Percentiles rank a stretch among this genome's conserved stretches.
phyloP scores from a whole-genome alignment of 768 basidiomycete genomes.

The Lentinula detonsa region DNA sequence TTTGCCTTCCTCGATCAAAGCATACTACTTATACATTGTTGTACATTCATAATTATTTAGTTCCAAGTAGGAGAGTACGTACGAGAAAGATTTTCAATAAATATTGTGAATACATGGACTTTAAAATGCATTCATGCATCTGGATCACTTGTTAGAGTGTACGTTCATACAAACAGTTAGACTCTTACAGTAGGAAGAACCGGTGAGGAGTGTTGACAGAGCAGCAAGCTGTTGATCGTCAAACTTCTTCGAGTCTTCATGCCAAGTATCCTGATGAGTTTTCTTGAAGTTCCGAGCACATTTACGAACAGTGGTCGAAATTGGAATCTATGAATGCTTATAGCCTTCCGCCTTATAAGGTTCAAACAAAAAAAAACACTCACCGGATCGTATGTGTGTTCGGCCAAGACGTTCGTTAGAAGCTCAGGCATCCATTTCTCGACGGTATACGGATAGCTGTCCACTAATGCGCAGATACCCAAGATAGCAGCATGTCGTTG shows the following conservation, averaged over 20 bases:
- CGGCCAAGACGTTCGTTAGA: constrained; percentile 69
- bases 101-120: not conserved
- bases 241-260: constrained; percentile 83
- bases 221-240: constrained; percentile 79
- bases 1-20: too few relatives aligned
- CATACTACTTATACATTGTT: too few relatives aligned
- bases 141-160: not conserved
- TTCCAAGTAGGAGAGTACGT: too few relatives aligned
- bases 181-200: constrained; percentile 74
- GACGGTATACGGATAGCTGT: constrained; percentile 93
- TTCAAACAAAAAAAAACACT: constrained; percentile 10
- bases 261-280: constrained; percentile 87
- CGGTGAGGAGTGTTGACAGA: constrained; percentile 78
- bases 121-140: constrained; percentile 7
- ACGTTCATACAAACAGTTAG: not conserved
- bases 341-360: constrained; percentile 2
- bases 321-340: constrained; percentile 51
- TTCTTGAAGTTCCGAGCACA: constrained; percentile 78
- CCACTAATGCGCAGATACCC: constrained; percentile 89
- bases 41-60: too few relatives aligned
- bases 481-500: constrained; percentile 87
- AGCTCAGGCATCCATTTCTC: constrained; percentile 92
- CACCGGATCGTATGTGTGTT: constrained; percentile 84
- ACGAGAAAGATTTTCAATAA: too few relatives aligned
- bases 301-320: constrained; percentile 77